Evolutionary conservation across 2,329 filamentous ascomycete genomes (phyloP).

Genomic region (Colletotrichum lini): DNA sequence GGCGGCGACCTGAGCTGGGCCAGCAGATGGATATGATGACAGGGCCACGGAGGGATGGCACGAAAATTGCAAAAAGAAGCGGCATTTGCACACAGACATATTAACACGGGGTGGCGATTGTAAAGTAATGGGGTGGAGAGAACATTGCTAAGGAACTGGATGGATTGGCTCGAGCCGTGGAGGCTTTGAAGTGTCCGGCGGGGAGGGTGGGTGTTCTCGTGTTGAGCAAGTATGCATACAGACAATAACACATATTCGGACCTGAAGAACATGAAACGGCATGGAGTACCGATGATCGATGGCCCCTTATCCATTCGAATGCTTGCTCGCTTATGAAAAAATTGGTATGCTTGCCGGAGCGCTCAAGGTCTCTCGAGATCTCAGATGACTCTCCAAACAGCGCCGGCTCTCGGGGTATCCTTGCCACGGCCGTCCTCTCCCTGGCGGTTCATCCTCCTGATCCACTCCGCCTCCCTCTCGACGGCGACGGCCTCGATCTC

Average conservation of each 20-base stretch:
- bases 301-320: neutral
- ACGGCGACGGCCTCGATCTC: constrained; percentile 72
- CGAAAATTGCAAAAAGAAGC: neutral
- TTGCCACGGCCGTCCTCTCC: constrained; percentile 51
- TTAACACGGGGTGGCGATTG: neutral
- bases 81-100: constrained; percentile 5
- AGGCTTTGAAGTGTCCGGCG: neutral
- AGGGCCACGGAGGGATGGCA: neutral
- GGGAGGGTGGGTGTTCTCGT: neutral
- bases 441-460: constrained; percentile 66
- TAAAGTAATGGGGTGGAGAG: constrained; percentile 19
- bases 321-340: neutral
- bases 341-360: neutral
- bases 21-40: constrained; percentile 15
- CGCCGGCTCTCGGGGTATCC: constrained; percentile 57
- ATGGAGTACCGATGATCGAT: neutral
- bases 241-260: neutral
- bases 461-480: constrained; percentile 71
- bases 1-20: constrained; percentile 31
- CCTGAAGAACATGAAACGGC: neutral
- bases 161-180: neutral
- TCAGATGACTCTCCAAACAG: constrained; percentile 60
- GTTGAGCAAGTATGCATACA: neutral
- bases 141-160: neutral
- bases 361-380: neutral